A percentile compares a stretch with the other conserved stretches of the same genome.
Evolutionary conservation across 202 grass and related monocot species (phyloP).

Genomic region (Panicum virgatum): DNA sequence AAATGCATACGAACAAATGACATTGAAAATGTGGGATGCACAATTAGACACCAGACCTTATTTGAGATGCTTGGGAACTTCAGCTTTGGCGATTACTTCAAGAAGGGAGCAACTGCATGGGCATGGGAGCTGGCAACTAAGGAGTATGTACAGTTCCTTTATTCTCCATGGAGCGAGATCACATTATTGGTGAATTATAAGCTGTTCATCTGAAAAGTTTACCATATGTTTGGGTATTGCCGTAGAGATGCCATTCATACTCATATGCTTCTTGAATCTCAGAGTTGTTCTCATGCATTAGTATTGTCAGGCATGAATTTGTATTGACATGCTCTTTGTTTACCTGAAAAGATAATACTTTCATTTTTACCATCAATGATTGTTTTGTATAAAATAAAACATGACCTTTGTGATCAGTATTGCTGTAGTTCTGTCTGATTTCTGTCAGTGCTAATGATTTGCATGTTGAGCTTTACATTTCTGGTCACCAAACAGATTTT

Average conservation of each 20-base stretch:
- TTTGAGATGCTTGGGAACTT: slow-evolving; percentile 99
- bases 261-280: neutral
- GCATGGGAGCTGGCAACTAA: slow-evolving; percentile 94
- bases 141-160: slow-evolving; percentile 83
- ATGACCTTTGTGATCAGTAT: neutral
- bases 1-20: slow-evolving; percentile 97
- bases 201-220: slow-evolving; percentile 33
- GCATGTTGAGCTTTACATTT: neutral
- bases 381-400: slow-evolving; percentile 5
- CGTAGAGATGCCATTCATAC: slow-evolving; percentile 4
- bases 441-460: slow-evolving; percentile 19
- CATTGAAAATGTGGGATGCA: slow-evolving; percentile 90
- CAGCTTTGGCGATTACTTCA: slow-evolving; percentile 99
- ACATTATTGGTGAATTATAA: slow-evolving; percentile 75
- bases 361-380: neutral
- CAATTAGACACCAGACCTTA: slow-evolving; percentile 89
- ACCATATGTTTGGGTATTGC: slow-evolving; percentile 6
- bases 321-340: slow-evolving; percentile 14
- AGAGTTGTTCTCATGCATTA: neutral
- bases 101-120: slow-evolving; percentile 90
- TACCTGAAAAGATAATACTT: slow-evolving; percentile 24
- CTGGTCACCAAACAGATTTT: neutral
- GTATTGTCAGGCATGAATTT: neutral
- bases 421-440: slow-evolving; percentile 28
- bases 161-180: slow-evolving; percentile 44